A percentile compares a stretch with the other conserved stretches of the same genome.
Conservation (phyloP, 139 green algal species). For the Picochlorum sp. region DNA sequence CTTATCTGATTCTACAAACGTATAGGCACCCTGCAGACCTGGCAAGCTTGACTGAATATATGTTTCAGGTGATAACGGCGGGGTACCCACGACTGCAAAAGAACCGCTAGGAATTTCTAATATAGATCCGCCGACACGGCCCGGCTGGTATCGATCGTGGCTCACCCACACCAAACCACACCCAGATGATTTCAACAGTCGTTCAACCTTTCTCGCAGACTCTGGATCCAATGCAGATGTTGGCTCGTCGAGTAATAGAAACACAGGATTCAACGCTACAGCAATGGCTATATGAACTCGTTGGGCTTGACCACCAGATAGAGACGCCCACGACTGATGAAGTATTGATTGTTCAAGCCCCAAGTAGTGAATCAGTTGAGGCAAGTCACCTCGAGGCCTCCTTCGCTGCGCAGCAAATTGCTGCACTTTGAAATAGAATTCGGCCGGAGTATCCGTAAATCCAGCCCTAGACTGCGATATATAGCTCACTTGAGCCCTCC, state of each 20-base stretch:
- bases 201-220: constrained; percentile 45
- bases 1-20: too few relatives aligned
- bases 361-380: constrained; percentile 51
- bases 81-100: constrained; percentile 1
- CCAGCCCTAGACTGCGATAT: constrained; percentile 46
- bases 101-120: constrained; percentile 59
- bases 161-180: constrained; percentile 68
- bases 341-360: constrained; percentile 64
- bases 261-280: constrained; percentile 57
- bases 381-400: constrained; percentile 53
- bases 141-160: constrained; percentile 62
- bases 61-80: constrained; percentile 4
- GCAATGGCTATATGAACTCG: constrained; percentile 61
- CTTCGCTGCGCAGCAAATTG: constrained; percentile 39
- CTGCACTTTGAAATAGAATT: constrained; percentile 65
- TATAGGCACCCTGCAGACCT: too few relatives aligned
- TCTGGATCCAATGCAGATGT: constrained; percentile 62
- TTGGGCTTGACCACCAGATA: constrained; percentile 79
- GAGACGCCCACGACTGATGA: constrained; percentile 61
- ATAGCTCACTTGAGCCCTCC: constrained; percentile 53
- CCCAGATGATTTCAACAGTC: constrained; percentile 45
- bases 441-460: constrained; percentile 57
- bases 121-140: constrained; percentile 55
- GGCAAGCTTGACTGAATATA: not conserved
- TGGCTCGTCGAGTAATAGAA: constrained; percentile 83